phyloP scores from a whole-genome alignment of 2,329 filamentous ascomycete genomes.

The Cladosporium halotolerans region DNA sequence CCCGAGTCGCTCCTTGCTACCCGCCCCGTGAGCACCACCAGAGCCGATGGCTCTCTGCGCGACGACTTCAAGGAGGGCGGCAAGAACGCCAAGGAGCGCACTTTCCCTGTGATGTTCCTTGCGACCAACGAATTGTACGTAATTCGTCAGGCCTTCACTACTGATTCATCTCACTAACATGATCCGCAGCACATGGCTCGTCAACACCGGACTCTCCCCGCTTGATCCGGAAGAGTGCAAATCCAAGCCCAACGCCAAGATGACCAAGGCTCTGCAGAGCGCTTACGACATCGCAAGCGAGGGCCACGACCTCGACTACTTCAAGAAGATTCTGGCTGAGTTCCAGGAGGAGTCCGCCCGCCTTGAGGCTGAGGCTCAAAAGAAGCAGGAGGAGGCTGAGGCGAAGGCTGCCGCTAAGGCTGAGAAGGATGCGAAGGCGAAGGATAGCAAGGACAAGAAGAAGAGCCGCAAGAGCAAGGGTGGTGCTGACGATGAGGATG shows the following conservation, averaged over 20 bases:
- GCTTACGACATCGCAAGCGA: slow-evolving; percentile 78
- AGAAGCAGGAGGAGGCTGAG: slow-evolving; percentile 28
- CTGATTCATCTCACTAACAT: slow-evolving; percentile 11
- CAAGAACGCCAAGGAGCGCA: slow-evolving; percentile 76
- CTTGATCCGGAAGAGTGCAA: slow-evolving; percentile 66
- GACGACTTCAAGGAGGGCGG: slow-evolving; percentile 83
- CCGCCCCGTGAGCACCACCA: slow-evolving; percentile 77
- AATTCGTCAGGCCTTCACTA: not conserved
- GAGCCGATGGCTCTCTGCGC: slow-evolving; percentile 77
- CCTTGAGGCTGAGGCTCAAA: slow-evolving; percentile 29
- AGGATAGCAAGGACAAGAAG: slow-evolving; percentile 46
- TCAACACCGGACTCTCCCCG: slow-evolving; percentile 73
- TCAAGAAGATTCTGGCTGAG: slow-evolving; percentile 67
- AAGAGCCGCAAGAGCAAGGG: slow-evolving; percentile 31
- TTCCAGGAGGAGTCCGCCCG: slow-evolving; percentile 46
- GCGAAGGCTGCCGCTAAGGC: slow-evolving; percentile 36
- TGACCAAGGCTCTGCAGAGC: slow-evolving; percentile 68
- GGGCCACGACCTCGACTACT: slow-evolving; percentile 69
- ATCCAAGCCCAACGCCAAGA: slow-evolving; percentile 65
- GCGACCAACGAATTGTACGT: slow-evolving; percentile 96
- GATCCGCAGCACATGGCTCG: slow-evolving; percentile 72
- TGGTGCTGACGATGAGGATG: slow-evolving; percentile 28
- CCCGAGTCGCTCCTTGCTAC: slow-evolving; percentile 68
- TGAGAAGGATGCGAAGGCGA: slow-evolving; percentile 40
- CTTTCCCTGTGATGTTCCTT: slow-evolving; percentile 92